phyloP scores from a whole-genome alignment of 495 filamentous ascomycete species.

The Cercophora newfieldiana region DNA sequence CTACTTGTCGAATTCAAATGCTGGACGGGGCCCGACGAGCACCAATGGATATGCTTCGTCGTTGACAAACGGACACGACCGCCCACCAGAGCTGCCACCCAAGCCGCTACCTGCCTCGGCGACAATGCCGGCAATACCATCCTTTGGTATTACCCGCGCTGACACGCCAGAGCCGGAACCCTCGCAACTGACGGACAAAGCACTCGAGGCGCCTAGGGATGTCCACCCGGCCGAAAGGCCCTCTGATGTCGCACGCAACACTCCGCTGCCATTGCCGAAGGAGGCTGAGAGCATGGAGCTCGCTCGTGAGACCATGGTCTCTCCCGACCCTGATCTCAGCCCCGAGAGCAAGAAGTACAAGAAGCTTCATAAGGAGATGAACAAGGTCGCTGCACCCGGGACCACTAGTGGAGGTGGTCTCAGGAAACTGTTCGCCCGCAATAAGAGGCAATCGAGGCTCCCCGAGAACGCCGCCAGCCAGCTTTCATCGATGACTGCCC shows the following conservation, averaged over 20 bases:
- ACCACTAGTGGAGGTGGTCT: conserved; percentile 46
- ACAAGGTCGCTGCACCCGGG: conserved; percentile 30
- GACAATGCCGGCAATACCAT: conserved; percentile 10
- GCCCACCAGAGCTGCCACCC: conserved; percentile 36
- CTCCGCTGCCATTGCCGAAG: conserved; percentile 43
- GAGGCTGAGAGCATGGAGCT: conserved; percentile 39
- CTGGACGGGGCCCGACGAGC: conserved; percentile 61
- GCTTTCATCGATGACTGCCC: conserved; percentile 36
- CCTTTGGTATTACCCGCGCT: conserved; percentile 14
- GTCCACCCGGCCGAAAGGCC: conserved; percentile 41
- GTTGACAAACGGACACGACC: conserved; percentile 31
- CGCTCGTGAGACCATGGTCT: conserved; percentile 43
- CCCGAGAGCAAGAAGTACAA: conserved; percentile 50
- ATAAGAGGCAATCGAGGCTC: conserved; percentile 55
- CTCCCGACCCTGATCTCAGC: conserved; percentile 46
- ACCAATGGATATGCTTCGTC: conserved; percentile 31
- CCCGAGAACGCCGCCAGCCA: conserved; percentile 49
- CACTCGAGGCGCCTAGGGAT: conserved; percentile 33
- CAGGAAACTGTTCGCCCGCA: conserved; percentile 64
- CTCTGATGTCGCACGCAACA: conserved; percentile 33
- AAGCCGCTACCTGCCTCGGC: conserved; percentile 28
- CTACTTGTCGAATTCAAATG: conserved; percentile 71
- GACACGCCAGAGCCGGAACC: conserved; percentile 25
- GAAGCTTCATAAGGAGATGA: conserved; percentile 59
- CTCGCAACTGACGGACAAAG: conserved; percentile 32